Percentiles rank a stretch among this genome's conserved stretches.
These are phyloP conservation scores for Heimioporus sp. DNA, from an alignment of 768 basidiomycete species.

Conservation along the genomic window DNA sequence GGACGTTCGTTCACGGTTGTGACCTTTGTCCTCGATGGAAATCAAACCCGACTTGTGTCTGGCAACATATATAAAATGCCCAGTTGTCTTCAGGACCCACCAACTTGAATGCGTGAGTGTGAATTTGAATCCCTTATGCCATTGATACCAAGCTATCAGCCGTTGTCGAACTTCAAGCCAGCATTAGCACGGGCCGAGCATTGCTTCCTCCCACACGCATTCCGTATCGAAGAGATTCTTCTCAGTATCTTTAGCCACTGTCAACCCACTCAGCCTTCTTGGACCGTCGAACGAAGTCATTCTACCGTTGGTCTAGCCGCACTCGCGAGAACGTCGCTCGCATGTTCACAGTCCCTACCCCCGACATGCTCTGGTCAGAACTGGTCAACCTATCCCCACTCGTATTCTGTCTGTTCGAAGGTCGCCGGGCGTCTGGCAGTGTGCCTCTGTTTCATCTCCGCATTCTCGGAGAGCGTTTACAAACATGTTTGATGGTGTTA, in stretches of 20 bases:
- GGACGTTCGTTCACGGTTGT: no score
- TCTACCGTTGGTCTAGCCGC: background rate
- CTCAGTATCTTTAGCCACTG: background rate
- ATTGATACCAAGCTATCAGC: no score
- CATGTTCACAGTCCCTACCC: background rate
- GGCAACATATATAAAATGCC: no score
- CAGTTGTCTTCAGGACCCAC: no score
- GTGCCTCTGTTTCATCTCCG: background rate
- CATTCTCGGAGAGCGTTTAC: background rate
- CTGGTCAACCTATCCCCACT: background rate
- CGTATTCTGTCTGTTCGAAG: background rate
- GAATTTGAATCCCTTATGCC: no score
- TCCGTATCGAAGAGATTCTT: conserved; percentile 9
- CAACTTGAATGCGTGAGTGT: no score
- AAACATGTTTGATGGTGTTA: background rate
- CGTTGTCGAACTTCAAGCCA: no score
- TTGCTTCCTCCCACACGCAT: no score
- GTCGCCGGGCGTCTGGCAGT: background rate
- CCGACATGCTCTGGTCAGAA: conserved; percentile 1
- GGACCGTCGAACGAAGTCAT: background rate
- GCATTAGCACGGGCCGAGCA: no score
- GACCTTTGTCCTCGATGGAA: no score
- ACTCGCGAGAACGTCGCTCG: conserved; percentile 1
- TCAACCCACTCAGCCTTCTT: background rate
- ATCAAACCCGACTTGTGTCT: no score